Conservation (phyloP, 2,329 filamentous ascomycete species). For the Xylaria arbuscula region DNA sequence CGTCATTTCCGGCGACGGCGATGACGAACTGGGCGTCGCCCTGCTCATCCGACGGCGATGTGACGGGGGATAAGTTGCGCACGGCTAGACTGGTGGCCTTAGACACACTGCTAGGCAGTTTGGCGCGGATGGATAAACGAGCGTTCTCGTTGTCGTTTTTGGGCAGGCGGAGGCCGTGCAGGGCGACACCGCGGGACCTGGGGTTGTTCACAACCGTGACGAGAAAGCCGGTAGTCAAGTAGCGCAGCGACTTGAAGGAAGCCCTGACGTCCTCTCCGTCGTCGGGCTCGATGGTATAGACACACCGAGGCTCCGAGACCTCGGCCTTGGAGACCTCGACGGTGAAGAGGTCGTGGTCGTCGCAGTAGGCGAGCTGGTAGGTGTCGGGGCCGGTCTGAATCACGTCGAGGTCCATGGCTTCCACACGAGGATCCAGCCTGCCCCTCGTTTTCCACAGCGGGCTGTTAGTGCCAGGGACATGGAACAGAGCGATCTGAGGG, state of each 20-base stretch:
- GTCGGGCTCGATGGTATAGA: conserved; percentile 67
- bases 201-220: conserved; percentile 69
- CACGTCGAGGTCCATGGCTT: conserved; percentile 78
- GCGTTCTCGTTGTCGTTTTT: conserved; percentile 55
- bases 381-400: conserved; percentile 69
- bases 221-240: conserved; percentile 67
- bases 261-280: conserved; percentile 58
- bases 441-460: conserved; percentile 62
- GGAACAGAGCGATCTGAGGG: conserved; percentile 84
- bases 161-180: conserved; percentile 68
- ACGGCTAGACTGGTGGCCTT: conserved; percentile 84
- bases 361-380: conserved; percentile 82
- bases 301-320: conserved; percentile 60
- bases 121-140: conserved; percentile 63
- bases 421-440: conserved; percentile 62
- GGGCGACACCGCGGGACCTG: conserved; percentile 65
- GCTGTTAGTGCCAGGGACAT: conserved; percentile 68
- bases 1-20: conserved; percentile 82
- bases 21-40: conserved; percentile 81
- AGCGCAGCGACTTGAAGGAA: conserved; percentile 68
- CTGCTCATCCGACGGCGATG: conserved; percentile 60
- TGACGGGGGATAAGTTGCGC: conserved; percentile 70
- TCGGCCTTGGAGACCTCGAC: conserved; percentile 61
- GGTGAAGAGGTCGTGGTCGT: conserved; percentile 78
- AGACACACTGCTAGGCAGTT: conserved; percentile 74